phyloP scores from a whole-genome alignment of 768 basidiomycete species.

The Leccinum imitatum region DNA sequence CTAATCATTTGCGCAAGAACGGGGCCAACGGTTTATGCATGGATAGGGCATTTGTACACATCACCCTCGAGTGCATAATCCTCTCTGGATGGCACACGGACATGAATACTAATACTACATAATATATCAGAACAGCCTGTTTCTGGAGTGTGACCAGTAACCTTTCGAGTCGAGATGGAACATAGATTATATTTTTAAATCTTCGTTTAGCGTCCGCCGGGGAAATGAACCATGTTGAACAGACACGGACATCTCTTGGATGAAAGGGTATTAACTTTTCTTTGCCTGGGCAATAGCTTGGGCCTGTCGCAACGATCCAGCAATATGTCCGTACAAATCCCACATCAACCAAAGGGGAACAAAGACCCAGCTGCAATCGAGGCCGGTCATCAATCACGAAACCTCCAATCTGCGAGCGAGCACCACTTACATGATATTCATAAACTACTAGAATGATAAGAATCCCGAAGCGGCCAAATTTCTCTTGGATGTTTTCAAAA shows the following conservation, averaged over 20 bases:
- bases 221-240: not conserved
- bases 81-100: not conserved
- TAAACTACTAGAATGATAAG: conserved; percentile 48
- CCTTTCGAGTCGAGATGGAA: not conserved
- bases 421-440: conserved; percentile 70
- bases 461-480: too few species aligned
- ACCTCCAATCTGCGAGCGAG: not conserved
- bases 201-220: not conserved
- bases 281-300: conserved; percentile 38
- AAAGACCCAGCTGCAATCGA: conserved; percentile 65
- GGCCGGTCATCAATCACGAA: conserved; percentile 1
- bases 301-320: conserved; percentile 50
- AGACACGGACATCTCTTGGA: not conserved
- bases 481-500: too few species aligned
- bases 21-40: too few species aligned
- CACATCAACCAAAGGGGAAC: conserved; percentile 75
- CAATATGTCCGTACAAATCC: conserved; percentile 74
- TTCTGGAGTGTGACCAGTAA: not conserved
- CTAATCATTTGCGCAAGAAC: too few species aligned
- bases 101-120: not conserved
- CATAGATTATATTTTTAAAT: not conserved
- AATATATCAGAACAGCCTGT: not conserved
- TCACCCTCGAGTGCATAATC: not conserved
- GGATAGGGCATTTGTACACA: not conserved
- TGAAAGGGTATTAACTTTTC: conserved; percentile 26